Conservation (phyloP, 2,329 filamentous ascomycete species). For the Grosmannia serpens region DNA sequence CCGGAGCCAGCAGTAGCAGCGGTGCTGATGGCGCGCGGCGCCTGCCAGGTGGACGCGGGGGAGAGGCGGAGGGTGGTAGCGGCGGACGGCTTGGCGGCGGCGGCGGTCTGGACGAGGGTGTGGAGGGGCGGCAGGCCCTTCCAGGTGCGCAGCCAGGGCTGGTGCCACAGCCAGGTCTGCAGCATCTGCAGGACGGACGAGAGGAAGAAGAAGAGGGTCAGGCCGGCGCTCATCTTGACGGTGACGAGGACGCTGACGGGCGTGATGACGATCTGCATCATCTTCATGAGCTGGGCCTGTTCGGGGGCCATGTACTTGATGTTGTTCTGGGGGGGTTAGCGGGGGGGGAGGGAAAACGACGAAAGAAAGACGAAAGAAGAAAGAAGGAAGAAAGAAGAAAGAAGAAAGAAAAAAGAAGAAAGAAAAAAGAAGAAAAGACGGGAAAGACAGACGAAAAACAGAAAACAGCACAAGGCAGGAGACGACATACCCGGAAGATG, state of each 20-base stretch:
- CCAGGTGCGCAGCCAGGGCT: slow-evolving; percentile 23
- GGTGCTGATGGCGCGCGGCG: slow-evolving; percentile 19
- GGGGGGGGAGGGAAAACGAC: background rate
- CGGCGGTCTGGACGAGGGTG: background rate
- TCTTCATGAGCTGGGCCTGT: slow-evolving; percentile 21
- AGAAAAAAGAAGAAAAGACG: no score
- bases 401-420: background rate
- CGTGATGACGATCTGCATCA: slow-evolving; percentile 23
- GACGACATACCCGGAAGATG: slow-evolving; percentile 41
- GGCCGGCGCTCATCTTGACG: slow-evolving; percentile 29
- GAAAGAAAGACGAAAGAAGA: background rate
- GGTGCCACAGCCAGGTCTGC: slow-evolving; percentile 34
- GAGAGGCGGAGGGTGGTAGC: slow-evolving; percentile 7
- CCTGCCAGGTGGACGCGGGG: slow-evolving; percentile 16
- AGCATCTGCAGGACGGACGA: slow-evolving; percentile 23
- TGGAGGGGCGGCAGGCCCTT: slow-evolving; percentile 25
- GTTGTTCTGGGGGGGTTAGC: slow-evolving; percentile 14
- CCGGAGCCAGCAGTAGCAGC: background rate
- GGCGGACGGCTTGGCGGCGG: background rate
- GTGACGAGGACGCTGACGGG: slow-evolving; percentile 31
- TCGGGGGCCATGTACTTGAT: slow-evolving; percentile 21
- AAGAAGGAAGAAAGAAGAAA: background rate
- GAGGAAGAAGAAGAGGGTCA: slow-evolving; percentile 52
- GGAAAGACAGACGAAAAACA: no score
- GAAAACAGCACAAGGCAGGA: background rate